These are phyloP conservation scores for Saccharomycopsis sp. DNA, from an alignment of 805 yeast genomes.

Conservation along the genomic window DNA sequence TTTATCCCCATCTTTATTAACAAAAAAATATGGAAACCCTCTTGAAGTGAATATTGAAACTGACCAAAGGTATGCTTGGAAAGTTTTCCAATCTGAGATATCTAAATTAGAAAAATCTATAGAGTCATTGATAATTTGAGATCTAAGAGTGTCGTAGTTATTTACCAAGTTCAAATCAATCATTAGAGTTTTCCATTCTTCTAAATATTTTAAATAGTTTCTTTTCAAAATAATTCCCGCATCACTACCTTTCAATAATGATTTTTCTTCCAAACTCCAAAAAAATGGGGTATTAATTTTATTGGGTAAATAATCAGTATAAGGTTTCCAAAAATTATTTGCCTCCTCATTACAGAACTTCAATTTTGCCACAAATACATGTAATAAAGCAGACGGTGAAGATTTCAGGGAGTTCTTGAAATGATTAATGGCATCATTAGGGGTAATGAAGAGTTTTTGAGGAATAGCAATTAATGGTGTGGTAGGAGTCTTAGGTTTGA, in stretches of 20 bases:
- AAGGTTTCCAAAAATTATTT: slow-evolving; percentile 25
- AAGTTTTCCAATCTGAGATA: slow-evolving; percentile 43
- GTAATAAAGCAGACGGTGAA: too few relatives aligned
- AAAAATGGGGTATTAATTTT: slow-evolving; percentile 52
- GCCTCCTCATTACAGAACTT: slow-evolving; percentile 27
- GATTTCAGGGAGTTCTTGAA: too few relatives aligned
- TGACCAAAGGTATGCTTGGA: slow-evolving; percentile 70
- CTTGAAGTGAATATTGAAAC: slow-evolving; percentile 59
- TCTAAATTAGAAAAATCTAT: slow-evolving; percentile 18
- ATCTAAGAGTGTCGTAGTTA: not conserved
- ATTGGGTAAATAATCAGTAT: slow-evolving; percentile 39
- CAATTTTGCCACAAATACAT: slow-evolving; percentile 32
- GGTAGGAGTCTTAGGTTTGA: slow-evolving; percentile 24
- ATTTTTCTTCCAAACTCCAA: slow-evolving; percentile 47
- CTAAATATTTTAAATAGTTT: slow-evolving; percentile 34
- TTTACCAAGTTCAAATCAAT: not conserved
- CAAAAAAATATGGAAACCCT: slow-evolving; percentile 67
- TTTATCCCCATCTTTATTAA: slow-evolving; percentile 23
- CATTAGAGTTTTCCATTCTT: slow-evolving; percentile 43
- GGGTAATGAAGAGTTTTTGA: too few relatives aligned
- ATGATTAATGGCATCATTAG: too few relatives aligned
- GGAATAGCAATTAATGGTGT: too few relatives aligned
- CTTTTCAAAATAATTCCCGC: slow-evolving; percentile 43
- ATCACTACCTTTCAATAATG: slow-evolving; percentile 56
- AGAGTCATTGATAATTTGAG: not conserved